phyloP scores from a whole-genome alignment of 106 monocot genomes.

The Allium fistulosum region DNA sequence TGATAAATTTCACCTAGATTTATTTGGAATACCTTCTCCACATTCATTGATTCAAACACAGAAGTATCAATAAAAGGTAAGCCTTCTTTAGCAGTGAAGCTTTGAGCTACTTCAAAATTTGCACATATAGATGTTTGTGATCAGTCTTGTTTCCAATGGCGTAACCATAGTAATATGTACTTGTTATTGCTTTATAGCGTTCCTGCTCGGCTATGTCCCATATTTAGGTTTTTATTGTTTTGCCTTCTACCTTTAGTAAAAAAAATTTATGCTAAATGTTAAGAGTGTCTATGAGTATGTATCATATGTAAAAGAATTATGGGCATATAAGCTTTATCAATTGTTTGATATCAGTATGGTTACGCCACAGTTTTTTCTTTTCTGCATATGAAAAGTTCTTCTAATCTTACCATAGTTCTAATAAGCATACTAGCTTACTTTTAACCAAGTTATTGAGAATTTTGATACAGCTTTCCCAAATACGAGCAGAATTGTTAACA shows the following conservation, averaged over 20 bases:
- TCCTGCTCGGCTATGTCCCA: conserved; percentile 32
- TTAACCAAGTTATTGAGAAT: too few relatives aligned
- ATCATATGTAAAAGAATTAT: too few relatives aligned
- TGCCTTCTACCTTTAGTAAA: conserved; percentile 8
- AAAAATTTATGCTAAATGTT: not conserved
- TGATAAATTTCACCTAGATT: conserved; percentile 40
- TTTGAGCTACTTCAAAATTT: conserved; percentile 29
- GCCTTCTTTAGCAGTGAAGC: conserved; percentile 34
- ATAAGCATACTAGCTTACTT: too few relatives aligned
- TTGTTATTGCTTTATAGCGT: conserved; percentile 24
- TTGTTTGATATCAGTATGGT: too few relatives aligned
- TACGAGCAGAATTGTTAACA: too few relatives aligned
- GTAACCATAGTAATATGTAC: conserved; percentile 23
- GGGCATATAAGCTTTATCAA: too few relatives aligned
- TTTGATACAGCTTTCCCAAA: too few relatives aligned
- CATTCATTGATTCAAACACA: conserved; percentile 42
- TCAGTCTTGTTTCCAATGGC: conserved; percentile 22
- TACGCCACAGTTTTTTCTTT: too few relatives aligned
- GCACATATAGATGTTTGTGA: conserved; percentile 37
- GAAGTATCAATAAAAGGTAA: conserved; percentile 53
- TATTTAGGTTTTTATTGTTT: conserved; percentile 25
- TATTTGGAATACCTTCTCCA: conserved; percentile 46
- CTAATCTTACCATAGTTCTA: too few relatives aligned
- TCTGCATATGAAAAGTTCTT: too few relatives aligned
- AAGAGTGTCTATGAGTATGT: too few relatives aligned